These are phyloP conservation scores for Fusarium tanahbumbuense DNA, from an alignment of 2,329 filamentous ascomycete genomes.

Conservation along the genomic window DNA sequence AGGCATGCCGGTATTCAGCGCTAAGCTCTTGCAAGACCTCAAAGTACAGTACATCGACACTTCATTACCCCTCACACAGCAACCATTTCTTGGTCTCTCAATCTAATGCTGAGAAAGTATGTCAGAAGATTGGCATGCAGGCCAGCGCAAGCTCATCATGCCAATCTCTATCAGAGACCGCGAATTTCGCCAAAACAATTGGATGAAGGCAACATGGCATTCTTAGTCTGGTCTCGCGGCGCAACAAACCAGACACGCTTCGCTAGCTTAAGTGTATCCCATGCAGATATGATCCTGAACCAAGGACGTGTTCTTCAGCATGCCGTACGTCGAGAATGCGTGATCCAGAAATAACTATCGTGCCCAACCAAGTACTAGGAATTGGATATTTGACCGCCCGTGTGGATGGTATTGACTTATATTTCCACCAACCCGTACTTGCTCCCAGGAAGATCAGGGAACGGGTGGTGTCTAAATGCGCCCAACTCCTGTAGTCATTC, in stretches of 20 bases:
- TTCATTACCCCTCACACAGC: background rate
- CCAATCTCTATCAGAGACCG: background rate
- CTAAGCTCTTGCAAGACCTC: slow-evolving; percentile 28
- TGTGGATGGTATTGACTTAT: background rate
- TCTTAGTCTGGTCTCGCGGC: background rate
- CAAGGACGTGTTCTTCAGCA: slow-evolving; percentile 5
- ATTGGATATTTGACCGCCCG: background rate
- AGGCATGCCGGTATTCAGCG: slow-evolving; percentile 37
- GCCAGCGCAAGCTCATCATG: background rate
- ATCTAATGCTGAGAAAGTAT: background rate
- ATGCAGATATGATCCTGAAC: slow-evolving; percentile 4
- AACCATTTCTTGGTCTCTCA: background rate
- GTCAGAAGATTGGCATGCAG: background rate
- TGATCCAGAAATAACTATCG: slow-evolving; percentile 1
- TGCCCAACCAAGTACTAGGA: background rate
- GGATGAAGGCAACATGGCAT: background rate
- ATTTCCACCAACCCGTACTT: background rate
- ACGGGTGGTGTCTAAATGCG: background rate
- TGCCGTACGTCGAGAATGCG: background rate
- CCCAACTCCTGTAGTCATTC: background rate
- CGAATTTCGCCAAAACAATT: background rate
- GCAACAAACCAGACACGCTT: slow-evolving; percentile 9
- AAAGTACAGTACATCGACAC: background rate
- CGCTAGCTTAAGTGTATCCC: background rate
- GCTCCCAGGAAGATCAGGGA: background rate